Base-by-base conservation (phyloP, 192 early-diverging fungal species). In the Coemansia biformis region DNA sequence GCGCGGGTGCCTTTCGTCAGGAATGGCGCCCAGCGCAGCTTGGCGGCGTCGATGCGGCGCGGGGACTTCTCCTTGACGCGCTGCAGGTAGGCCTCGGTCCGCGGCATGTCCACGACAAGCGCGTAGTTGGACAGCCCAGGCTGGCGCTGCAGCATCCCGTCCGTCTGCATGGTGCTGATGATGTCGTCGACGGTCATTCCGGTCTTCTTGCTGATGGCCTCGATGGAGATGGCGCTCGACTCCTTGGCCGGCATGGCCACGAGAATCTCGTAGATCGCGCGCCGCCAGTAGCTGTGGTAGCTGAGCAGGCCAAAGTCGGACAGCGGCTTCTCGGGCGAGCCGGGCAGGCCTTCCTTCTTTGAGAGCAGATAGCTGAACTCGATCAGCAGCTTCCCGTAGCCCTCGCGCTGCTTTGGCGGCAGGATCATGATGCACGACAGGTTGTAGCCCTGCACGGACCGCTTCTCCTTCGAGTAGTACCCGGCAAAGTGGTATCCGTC, bases 401-500 rank as follows among this genome's bases (percentile, higher is more conserved):
- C 91, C 50, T 90, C 88, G 42, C 89, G 76, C 57, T 93, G 91
- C 67, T 85, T 81, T 12, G 82, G 76, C 13, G 93, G 93, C 28
- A 97, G 44, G n/a, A 87, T 85, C 58, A 95, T 59, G 31, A 97
- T 95, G 48, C 93, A 97, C n/a, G 92, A 89, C 11, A 97, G 79
- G 57, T 97, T 97, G 62, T 92, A 91, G 10, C 81, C 79, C 47
- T 86, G 76, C 19, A 74, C 77, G 2, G 89, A 92, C 23, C 78
- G 78, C 66, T 95, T 97, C 67, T 97, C 92, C 80, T 99, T 99
- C 22, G 92, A 95, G 75, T 94, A 98, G 49, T 98, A 98, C 0
- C 93, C 96, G 18, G 96, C 89, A 70, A 99, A 90, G 54, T 92
- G 90, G 57, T 83, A 87, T 15, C 86, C 87, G 9, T 54, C 15